A percentile compares a stretch with the other conserved stretches of the same genome.
Evolutionary conservation across 345 rosid species (phyloP).

Genomic region (Brassica rapa): DNA sequence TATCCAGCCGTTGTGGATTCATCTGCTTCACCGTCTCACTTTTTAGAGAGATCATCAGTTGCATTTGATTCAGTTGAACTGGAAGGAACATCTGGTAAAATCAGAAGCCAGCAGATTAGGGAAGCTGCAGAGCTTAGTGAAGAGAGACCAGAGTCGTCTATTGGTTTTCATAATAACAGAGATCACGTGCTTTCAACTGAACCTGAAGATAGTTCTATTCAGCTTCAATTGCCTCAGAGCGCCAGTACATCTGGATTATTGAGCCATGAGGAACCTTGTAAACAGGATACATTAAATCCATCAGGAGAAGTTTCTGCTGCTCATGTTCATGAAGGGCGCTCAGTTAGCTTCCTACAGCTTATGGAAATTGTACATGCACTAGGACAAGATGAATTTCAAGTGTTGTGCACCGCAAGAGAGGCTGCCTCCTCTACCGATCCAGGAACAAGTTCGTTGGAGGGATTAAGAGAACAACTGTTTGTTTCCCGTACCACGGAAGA

Average conservation of each 20-base stretch:
- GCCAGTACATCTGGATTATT: slow-evolving; percentile 39
- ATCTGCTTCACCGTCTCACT: slow-evolving; percentile 26
- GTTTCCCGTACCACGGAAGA: slow-evolving; percentile 53
- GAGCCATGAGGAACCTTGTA: slow-evolving; percentile 46
- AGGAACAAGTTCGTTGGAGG: slow-evolving; percentile 47
- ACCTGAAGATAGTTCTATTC: slow-evolving; percentile 32
- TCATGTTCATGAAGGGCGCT: slow-evolving; percentile 34
- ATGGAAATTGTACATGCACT: slow-evolving; percentile 52
- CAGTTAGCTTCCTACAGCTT: slow-evolving; percentile 52
- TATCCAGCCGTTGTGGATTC: slow-evolving; percentile 36
- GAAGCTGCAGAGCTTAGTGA: slow-evolving; percentile 30
- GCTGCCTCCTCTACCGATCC: slow-evolving; percentile 32
- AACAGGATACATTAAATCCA: slow-evolving; percentile 28
- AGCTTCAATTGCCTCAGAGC: slow-evolving; percentile 43
- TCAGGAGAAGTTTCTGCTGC: slow-evolving; percentile 32
- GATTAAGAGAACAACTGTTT: slow-evolving; percentile 63
- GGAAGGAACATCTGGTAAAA: slow-evolving; percentile 34
- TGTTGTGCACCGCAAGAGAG: slow-evolving; percentile 54
- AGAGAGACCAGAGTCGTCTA: slow-evolving; percentile 35
- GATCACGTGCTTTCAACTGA: slow-evolving; percentile 36
- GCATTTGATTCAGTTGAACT: slow-evolving; percentile 33
- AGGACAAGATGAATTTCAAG: slow-evolving; percentile 54
- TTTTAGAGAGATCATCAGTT: slow-evolving; percentile 43
- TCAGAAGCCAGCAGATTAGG: slow-evolving; percentile 14
- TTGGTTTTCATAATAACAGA: slow-evolving; percentile 15